Evolutionary conservation across 441 rosid genomes (phyloP), one percentile per base, ranked within the genome.

Genomic region (Gossypium davidsonii): DNA sequence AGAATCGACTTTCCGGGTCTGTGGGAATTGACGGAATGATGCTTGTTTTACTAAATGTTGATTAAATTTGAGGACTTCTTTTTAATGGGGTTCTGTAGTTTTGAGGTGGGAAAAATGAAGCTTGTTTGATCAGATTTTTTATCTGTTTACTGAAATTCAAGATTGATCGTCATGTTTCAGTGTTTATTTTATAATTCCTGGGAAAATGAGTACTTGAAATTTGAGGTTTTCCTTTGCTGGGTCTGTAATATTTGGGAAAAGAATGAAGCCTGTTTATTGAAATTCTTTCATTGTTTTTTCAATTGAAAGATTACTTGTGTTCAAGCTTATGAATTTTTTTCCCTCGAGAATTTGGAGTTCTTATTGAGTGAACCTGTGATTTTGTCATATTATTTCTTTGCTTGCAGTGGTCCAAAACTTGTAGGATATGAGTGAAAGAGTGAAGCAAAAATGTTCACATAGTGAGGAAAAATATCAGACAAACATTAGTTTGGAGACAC

Each of bases 291-390:
- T 66, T 49, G 26, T 64, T 64, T 39, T n/a, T 64, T 64, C 17
- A 65, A 44, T 46, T 65, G 70, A 21, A 65, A 31, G 37, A 5
- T 31, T 31, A 31, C 37, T 31, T 31, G 37, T 31, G 28, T 39
- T 64, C 52, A 64, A 64, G 26, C 68, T 31, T 31, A 31, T 5
- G 37, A 31, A 31, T 5, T 18, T 15, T 11, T 18, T 15, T 10
- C 18, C 18, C 18, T 8, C 8, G 10, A 65, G 20, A 65, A 65
- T 44, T 15, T 44, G 17, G 18, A 44, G 55, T 17, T 65, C 21
- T 65, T 11, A 12, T 65, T 64, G 49, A 63, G 26, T 63, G 52
- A 65, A 21, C 55, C 18, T 65, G 56, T 12, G 70, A 46, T 65
- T 37, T 65, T 56, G 28, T 56, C 10, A 20, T 26, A 8, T 12